These are phyloP conservation scores for Taiozyma sp. DNA, from an alignment of 1,139 yeast genomes.

Conservation along the genomic window DNA sequence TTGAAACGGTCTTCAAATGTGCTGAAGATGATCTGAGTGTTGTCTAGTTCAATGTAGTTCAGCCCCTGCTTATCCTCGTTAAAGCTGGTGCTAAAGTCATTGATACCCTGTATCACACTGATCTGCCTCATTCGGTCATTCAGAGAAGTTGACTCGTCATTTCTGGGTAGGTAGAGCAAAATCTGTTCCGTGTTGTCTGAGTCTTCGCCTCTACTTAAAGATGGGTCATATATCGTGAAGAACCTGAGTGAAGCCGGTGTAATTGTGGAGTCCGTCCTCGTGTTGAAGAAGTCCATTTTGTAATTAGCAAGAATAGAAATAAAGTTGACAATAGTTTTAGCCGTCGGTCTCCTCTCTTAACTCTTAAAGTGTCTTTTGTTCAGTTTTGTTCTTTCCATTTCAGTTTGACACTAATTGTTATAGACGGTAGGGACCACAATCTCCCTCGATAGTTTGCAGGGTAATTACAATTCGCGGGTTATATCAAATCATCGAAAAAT, in stretches of 20 bases:
- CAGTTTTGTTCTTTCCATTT: background rate
- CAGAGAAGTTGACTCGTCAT: slow-evolving; percentile 3
- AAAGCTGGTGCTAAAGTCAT: slow-evolving; percentile 21
- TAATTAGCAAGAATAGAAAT: background rate
- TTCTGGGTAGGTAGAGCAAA: slow-evolving; percentile 7
- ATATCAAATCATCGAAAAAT: background rate
- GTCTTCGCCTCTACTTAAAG: slow-evolving; percentile 5
- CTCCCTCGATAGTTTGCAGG: background rate
- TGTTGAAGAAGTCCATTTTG: slow-evolving; percentile 23
- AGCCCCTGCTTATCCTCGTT: slow-evolving; percentile 19
- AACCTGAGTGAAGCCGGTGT: slow-evolving; percentile 8
- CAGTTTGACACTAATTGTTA: no score
- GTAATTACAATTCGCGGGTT: background rate
- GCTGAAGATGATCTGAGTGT: slow-evolving; percentile 22
- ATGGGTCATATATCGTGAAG: slow-evolving; percentile 21
- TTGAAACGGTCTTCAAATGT: slow-evolving; percentile 22
- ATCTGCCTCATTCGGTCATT: slow-evolving; percentile 30
- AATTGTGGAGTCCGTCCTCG: slow-evolving; percentile 11
- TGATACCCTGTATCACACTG: slow-evolving; percentile 34
- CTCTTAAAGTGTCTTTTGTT: no score
- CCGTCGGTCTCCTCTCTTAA: background rate
- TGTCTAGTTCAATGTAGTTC: slow-evolving; percentile 26
- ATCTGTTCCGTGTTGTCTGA: slow-evolving; percentile 8
- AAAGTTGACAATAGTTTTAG: background rate
- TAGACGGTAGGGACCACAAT: background rate